phyloP scores from a whole-genome alignment of 2,329 filamentous ascomycete species.

The Sporothrix luriei region DNA sequence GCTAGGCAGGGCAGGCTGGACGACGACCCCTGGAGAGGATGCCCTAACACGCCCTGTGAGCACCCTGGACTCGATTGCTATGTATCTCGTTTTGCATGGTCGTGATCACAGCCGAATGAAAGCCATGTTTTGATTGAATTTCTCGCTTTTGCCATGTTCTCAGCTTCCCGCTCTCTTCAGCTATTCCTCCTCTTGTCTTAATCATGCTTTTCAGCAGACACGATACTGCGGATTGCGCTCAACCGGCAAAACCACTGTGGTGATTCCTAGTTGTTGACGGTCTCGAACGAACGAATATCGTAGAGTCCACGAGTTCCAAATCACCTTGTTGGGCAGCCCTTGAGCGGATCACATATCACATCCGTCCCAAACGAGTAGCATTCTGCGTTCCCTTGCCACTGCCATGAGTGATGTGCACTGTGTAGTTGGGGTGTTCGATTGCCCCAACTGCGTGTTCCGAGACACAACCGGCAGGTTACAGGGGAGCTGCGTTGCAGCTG shows the following conservation, averaged over 20 bases:
- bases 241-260: no score
- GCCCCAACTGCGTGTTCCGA: background rate
- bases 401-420: conserved; percentile 9
- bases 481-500: background rate
- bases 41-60: no score
- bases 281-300: background rate
- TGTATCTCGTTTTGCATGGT: background rate
- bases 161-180: background rate
- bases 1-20: background rate
- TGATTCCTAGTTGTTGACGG: no score
- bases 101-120: background rate
- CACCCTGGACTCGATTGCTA: background rate
- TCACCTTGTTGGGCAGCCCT: background rate
- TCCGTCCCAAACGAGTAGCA: conserved; percentile 20
- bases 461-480: background rate
- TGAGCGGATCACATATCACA: background rate
- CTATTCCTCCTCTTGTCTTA: background rate
- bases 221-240: no score
- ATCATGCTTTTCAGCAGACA: background rate
- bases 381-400: conserved; percentile 10
- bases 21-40: no score
- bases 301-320: background rate
- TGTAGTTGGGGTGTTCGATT: no score
- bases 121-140: background rate
- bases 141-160: background rate